Evolutionary conservation across 495 filamentous ascomycete species (phyloP).

Genomic region (Penicillium steckii): DNA sequence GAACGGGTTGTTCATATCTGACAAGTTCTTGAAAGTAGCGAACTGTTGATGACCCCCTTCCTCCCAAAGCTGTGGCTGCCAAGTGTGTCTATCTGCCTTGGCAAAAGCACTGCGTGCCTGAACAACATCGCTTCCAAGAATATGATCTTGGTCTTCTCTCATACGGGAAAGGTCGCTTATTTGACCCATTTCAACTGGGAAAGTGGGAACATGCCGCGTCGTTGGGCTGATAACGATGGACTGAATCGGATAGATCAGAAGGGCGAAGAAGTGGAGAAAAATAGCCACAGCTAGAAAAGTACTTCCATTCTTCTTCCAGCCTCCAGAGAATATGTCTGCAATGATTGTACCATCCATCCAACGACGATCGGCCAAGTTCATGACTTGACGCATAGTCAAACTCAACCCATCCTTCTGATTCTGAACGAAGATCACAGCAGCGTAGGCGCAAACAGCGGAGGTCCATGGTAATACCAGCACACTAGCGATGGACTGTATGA

Average conservation of each 20-base stretch:
- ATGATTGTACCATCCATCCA: constrained; percentile 18
- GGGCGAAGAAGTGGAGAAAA: constrained; percentile 16
- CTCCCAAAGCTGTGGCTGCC: constrained; percentile 13
- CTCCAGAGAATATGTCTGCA: background rate
- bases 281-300: constrained; percentile 13
- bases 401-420: constrained; percentile 16
- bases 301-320: constrained; percentile 17
- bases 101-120: constrained; percentile 8
- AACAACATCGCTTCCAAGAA: background rate
- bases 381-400: constrained; percentile 22
- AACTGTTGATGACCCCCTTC: background rate
- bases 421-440: constrained; percentile 22
- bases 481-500: constrained; percentile 4
- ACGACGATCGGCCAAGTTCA: constrained; percentile 19
- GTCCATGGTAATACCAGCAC: constrained; percentile 16
- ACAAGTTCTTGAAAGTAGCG: constrained; percentile 7
- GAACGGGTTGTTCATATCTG: constrained; percentile 14
- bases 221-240: constrained; percentile 15
- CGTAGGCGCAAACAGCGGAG: constrained; percentile 23
- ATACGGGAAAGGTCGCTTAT: background rate
- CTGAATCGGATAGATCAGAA: constrained; percentile 25
- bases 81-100: constrained; percentile 3
- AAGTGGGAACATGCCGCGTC: constrained; percentile 3
- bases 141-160: background rate
- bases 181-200: background rate